Percentiles rank a stretch among this genome's conserved stretches.
phyloP scores from a whole-genome alignment of 768 basidiomycete genomes.

The Amanita subjunquillea region DNA sequence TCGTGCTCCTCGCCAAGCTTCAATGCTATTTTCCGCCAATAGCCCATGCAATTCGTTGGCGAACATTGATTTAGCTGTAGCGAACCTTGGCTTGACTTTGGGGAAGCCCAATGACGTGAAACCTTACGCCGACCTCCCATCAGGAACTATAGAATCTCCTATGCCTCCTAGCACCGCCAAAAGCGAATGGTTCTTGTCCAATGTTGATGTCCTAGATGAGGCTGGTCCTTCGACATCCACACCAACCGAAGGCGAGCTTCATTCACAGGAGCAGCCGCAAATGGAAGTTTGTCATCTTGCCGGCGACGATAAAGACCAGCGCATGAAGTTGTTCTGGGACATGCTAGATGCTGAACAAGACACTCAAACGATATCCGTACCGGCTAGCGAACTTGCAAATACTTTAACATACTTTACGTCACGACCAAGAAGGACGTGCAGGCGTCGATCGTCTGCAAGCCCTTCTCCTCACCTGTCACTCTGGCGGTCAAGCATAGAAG shows the following conservation, averaged over 20 bases:
- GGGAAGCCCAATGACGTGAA: neutral
- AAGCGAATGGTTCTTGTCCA: constrained; percentile 4
- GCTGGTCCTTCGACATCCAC: neutral
- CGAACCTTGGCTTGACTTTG: neutral
- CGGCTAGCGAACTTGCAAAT: constrained; percentile 14
- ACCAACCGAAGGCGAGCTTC: neutral
- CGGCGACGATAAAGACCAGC: constrained; percentile 11
- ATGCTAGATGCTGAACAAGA: constrained; percentile 29
- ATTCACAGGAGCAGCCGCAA: neutral
- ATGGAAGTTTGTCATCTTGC: neutral
- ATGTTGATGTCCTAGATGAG: neutral
- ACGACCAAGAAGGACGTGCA: constrained; percentile 26
- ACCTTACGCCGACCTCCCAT: neutral
- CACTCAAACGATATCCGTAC: constrained; percentile 9
- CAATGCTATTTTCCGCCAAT: neutral
- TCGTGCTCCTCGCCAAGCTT: neutral
- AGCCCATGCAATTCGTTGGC: neutral
- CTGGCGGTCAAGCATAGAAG: constrained; percentile 2
- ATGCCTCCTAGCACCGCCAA: neutral
- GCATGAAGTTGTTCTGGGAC: constrained; percentile 32
- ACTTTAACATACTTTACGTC: constrained; percentile 11
- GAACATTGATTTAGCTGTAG: neutral
- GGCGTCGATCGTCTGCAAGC: constrained; percentile 22
- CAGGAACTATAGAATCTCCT: neutral
- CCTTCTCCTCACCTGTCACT: neutral